Percentiles rank a stretch among this genome's conserved stretches.
phyloP scores from a whole-genome alignment of 257 asterid genomes.

The Vinca minor region DNA sequence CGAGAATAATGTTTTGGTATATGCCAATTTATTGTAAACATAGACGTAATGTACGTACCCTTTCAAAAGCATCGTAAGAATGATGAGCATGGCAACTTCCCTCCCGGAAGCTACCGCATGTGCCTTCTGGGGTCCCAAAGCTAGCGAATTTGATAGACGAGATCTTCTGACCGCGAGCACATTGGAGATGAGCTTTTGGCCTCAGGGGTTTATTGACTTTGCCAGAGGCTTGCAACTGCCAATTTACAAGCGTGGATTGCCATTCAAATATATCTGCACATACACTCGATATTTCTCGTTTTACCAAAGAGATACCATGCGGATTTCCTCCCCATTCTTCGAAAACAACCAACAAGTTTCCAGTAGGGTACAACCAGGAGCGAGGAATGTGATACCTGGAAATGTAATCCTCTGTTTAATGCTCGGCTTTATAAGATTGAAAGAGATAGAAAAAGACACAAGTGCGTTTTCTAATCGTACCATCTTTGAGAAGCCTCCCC shows the following conservation, averaged over 20 bases:
- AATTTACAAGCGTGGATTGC: conserved; percentile 73
- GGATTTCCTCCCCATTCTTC: conserved; percentile 98
- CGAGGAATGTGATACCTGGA: conserved; percentile 91
- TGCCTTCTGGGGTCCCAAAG: conserved; percentile 81
- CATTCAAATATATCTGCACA: conserved; percentile 78
- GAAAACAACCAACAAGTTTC: conserved; percentile 67
- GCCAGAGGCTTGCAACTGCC: conserved; percentile 60
- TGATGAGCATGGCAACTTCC: conserved; percentile 80
- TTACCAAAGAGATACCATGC: conserved; percentile 51
- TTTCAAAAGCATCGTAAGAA: conserved; percentile 71
- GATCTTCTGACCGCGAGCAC: conserved; percentile 65
- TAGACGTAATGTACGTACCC: too few relatives aligned
- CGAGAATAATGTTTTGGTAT: too few relatives aligned
- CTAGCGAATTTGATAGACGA: conserved; percentile 80
- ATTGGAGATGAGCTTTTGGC: conserved; percentile 79
- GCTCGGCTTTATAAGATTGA: neutral
- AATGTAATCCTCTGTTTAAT: conserved; percentile 9
- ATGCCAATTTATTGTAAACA: too few relatives aligned
- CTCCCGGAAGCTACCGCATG: conserved; percentile 62
- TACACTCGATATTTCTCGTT: conserved; percentile 61
- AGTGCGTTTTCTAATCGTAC: conserved; percentile 22
- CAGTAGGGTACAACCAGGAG: conserved; percentile 71
- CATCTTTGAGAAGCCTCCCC: conserved; percentile 91
- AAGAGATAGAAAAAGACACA: neutral
- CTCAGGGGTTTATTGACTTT: conserved; percentile 59